Evolutionary conservation across 768 basidiomycete species (phyloP), one percentile per base, ranked within the genome.

Genomic region (Ramaria sp.): DNA sequence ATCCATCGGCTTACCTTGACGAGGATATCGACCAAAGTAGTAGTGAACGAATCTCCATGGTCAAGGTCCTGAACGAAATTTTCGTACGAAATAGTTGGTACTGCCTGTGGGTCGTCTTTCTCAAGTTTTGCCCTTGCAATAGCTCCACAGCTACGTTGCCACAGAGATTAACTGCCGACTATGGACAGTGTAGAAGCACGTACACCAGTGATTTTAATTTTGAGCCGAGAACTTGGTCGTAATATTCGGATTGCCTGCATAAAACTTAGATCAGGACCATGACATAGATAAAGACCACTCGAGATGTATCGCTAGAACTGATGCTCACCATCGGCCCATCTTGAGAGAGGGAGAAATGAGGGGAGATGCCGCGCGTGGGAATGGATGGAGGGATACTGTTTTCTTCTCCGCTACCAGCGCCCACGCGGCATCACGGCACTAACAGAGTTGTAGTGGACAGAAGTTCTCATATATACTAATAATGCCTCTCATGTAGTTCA

Each of bases 121-220:
- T 88, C 87, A 25, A 85, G 73, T 56, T 75, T 76, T 25, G 80
- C 71, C 52, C 88, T 75, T 60, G 78, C 79, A 59, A 88, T 81
- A 48, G 87, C 79, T 52, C 88, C 85, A 60, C 42, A 45, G 24
- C 59, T 60, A 34, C 22, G 25, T 22, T 49, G 36, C n/a, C 52
- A 37, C 25, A 20, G 22, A 12, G 15, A 20, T 39, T 25, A 50
- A 12, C 34, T 27, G 41, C 27, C 22, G 52, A 39, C 28, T 22
- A 47, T 6, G 22, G 4, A 42, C 24, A 34, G 24, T 20, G n/a
- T 18, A 27, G 18, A 32, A 9, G 34, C 38, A 66, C 86, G 63
- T 78, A 90, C 88, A 88, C 82, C 62, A 90, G 64, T 60, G 71
- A 79, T 69, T 82, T 86, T 60, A 90, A 74, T 78, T 89, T 90